Evolutionary conservation across 768 basidiomycete species (phyloP), one percentile per base, ranked within the genome.

Genomic region (Xerocomus brunneocitrinus): DNA sequence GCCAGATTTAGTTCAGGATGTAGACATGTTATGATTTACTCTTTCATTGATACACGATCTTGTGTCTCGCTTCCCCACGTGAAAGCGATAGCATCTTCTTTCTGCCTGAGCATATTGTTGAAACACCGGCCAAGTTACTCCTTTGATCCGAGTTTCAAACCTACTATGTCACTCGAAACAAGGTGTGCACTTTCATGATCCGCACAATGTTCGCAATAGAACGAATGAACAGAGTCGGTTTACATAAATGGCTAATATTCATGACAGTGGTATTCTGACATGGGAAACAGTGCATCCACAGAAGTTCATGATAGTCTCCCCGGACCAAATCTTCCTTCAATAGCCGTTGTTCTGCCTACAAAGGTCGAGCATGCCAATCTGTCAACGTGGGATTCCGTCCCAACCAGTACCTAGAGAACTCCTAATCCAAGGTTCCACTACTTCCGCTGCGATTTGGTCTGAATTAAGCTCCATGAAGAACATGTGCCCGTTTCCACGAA

Each of bases 1-100:
- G 59, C 72, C 76, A 12, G 81, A 81, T 51, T 74, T 75, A n/a
- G 79, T 81, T 52, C 81, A 80, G 51, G 89, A 91, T 64, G 72
- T 85, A 39, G 74, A 76, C 47, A 88, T 87, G 86, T 72, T 74
- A 55, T 83, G 55, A 69, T 40, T 27, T 16, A 2, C 27, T 39
- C 39, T 5, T 39, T 47, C 30, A 19, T 28, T 35, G 22, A 36
- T n/a, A 14, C 36, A n/a, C 41, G 39, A 45, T 45, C 47, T 49
- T 47, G 42, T 44, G 38, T 40, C 30, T 40, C 40, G 4, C 8
- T 36, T 24, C 36, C 35, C n/a, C 6, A 13, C 6, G 19, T 39
- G 7, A 19, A 39, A 39, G 38, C n/a, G n/a, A 39, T 39, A 9
- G 38, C n/a, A 22, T 9, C 19, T 35, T 35, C 16, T 32, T 32